Evolutionary conservation across 2,329 filamentous ascomycete species (phyloP), one percentile per base, ranked within the genome.

Genomic region (Coniochaeta prunicola): DNA sequence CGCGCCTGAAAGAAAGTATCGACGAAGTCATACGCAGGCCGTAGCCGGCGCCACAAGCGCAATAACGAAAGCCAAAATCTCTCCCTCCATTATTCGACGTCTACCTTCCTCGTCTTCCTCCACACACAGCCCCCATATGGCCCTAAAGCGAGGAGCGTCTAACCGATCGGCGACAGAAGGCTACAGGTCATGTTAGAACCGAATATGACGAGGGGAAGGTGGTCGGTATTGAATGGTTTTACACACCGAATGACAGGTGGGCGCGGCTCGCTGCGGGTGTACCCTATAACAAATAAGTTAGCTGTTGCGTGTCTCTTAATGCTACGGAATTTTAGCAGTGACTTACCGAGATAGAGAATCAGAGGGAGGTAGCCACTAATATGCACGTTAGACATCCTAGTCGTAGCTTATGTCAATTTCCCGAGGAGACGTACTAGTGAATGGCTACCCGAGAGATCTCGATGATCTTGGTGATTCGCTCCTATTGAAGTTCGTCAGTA

Each of bases 391-490:
- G 75, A 63, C 9, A 28, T 61, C 53, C 8, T 6, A 17, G 9
- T 36, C 6, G 15, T 24, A 8, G 12, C 3, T 8, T 45, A 17
- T n/a, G 4, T 59, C 17, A 53, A 26, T 9, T 17, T 45, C 57
- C 10, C 21, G 30, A 58, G n/a, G 56, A 38, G 30, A 72, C 89
- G 65, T 85, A 96, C 91, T 97, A 99, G 80, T 99, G 94, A 71
- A 99, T 89, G 61, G 90, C 92, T 69, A 97, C 88, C 70, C 92
- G 87, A 63, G 92, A 94, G 74, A 97, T 80, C 76, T 97, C 94
- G 74, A 99, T 94, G 79, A 97, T 84, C 82, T 92, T 93, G 71
- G 90, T 88, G 77, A 99, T 96, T 82, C 94, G 92, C 88, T 99
- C 94, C 93, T 97, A 68, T 58, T 56, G 13, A 8, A 28, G 15